phyloP scores from a whole-genome alignment of 495 filamentous ascomycete genomes.

The Xylaria scruposa region DNA sequence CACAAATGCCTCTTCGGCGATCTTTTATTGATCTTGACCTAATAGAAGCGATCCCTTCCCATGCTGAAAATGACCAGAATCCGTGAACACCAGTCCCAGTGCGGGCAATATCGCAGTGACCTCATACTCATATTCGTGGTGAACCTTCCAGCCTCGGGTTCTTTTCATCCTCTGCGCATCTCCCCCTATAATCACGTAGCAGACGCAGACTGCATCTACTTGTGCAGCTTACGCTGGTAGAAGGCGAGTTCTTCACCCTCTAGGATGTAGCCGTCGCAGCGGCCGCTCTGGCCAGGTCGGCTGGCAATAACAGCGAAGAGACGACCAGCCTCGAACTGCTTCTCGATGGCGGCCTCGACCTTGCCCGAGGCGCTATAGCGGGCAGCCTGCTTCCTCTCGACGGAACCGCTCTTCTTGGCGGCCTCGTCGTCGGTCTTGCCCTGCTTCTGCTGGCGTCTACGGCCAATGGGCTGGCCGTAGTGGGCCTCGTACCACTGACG shows the following conservation, averaged over 20 bases:
- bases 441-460: constrained; percentile 85
- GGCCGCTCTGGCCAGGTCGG: constrained; percentile 94
- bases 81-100: constrained; percentile 48
- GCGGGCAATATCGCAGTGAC: constrained; percentile 37
- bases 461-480: constrained; percentile 89
- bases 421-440: constrained; percentile 65
- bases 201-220: constrained; percentile 65
- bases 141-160: constrained; percentile 20
- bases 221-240: constrained; percentile 98
- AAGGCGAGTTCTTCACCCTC: constrained; percentile 99
- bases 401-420: constrained; percentile 86
- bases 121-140: constrained; percentile 33
- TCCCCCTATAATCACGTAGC: constrained; percentile 15
- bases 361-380: constrained; percentile 83
- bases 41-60: constrained; percentile 42
- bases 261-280: constrained; percentile 95
- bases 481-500: constrained; percentile 99
- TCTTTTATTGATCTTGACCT: constrained; percentile 46
- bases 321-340: constrained; percentile 98
- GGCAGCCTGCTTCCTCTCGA: constrained; percentile 93
- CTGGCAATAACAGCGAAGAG: constrained; percentile 90
- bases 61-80: constrained; percentile 44
- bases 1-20: constrained; percentile 35
- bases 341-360: constrained; percentile 90
- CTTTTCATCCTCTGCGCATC: constrained; percentile 29